A percentile compares a stretch with the other conserved stretches of the same genome.
Evolutionary conservation across 768 basidiomycete genomes (phyloP).

Genomic region (Epithele typhae): DNA sequence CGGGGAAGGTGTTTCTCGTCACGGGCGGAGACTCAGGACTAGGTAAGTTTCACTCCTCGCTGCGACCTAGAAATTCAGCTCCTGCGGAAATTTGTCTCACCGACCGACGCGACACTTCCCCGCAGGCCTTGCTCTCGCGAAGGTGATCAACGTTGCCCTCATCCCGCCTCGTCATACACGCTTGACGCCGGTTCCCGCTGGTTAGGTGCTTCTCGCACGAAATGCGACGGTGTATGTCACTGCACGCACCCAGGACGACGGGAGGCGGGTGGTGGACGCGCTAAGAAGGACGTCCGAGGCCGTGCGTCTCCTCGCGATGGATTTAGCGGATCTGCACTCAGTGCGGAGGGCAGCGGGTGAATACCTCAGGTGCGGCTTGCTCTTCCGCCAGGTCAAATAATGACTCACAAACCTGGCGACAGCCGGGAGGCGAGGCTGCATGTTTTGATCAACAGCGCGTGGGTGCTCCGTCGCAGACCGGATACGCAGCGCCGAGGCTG

Average conservation of each 20-base stretch:
- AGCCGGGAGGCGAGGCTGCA: conserved; percentile 39
- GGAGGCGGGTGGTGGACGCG: neutral
- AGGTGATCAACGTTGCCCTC: too few species aligned
- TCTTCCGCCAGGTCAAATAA: too few species aligned
- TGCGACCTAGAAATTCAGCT: too few species aligned
- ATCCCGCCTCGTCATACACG: too few species aligned
- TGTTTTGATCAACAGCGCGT: conserved; percentile 48
- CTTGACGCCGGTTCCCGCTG: neutral
- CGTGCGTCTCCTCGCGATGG: conserved; percentile 1
- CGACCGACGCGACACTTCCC: too few species aligned
- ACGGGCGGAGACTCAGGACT: conserved; percentile 10
- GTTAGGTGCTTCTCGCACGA: conserved; percentile 4
- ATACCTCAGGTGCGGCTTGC: conserved; percentile 7
- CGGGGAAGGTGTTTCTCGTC: conserved; percentile 10
- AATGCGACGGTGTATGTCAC: conserved; percentile 13
- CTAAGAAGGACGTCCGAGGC: conserved; percentile 6
- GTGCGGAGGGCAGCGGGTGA: conserved; percentile 2
- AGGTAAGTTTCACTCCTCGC: conserved; percentile 4
- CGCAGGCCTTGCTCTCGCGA: too few species aligned
- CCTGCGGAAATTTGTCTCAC: too few species aligned
- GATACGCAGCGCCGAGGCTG: too few species aligned
- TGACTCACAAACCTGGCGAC: too few species aligned
- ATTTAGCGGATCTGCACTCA: conserved; percentile 5
- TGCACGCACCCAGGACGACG: neutral
- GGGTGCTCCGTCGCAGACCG: conserved; percentile 13